Percentiles rank a stretch among this genome's conserved stretches.
These are phyloP conservation scores for Tolypocladium ophioglossoides DNA, from an alignment of 2,329 filamentous ascomycete genomes.

Conservation along the genomic window DNA sequence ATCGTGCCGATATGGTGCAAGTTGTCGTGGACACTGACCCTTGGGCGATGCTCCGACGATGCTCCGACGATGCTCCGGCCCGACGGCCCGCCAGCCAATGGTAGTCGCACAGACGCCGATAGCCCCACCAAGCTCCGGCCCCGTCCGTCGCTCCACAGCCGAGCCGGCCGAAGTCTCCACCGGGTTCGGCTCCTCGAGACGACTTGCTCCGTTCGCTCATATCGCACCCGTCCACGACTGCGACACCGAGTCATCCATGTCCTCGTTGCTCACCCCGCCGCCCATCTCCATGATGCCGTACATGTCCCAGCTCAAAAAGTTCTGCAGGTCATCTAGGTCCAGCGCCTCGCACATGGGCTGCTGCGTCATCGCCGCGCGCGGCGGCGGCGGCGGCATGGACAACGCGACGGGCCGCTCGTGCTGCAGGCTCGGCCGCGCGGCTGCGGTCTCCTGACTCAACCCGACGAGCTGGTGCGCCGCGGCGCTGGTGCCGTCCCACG, in stretches of 20 bases:
- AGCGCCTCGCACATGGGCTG: constrained; percentile 23
- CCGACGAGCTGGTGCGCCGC: constrained; percentile 16
- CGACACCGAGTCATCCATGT: constrained; percentile 21
- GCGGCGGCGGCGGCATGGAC: constrained; percentile 6
- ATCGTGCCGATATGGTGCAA: too few species aligned
- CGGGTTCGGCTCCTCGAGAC: too few species aligned
- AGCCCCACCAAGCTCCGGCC: neutral
- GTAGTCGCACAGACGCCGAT: neutral
- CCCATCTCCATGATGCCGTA: constrained; percentile 30
- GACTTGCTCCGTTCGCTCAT: neutral
- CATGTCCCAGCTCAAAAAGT: constrained; percentile 29
- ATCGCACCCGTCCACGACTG: constrained; percentile 16
- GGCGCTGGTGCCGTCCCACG: constrained; percentile 15
- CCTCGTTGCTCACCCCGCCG: constrained; percentile 23
- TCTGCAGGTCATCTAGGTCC: constrained; percentile 27
- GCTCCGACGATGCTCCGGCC: constrained; percentile 1
- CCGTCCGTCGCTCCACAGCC: neutral
- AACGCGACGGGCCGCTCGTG: constrained; percentile 24
- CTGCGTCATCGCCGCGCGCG: constrained; percentile 8
- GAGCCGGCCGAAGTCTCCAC: neutral
- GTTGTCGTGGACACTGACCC: neutral
- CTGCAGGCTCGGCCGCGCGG: constrained; percentile 21
- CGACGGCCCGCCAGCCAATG: constrained; percentile 1
- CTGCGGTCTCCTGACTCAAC: constrained; percentile 12
- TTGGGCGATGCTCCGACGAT: constrained; percentile 4